These are phyloP conservation scores for Paramecium octaurelia DNA, from an alignment of 73 alveolate species.

Conservation along the genomic window DNA sequence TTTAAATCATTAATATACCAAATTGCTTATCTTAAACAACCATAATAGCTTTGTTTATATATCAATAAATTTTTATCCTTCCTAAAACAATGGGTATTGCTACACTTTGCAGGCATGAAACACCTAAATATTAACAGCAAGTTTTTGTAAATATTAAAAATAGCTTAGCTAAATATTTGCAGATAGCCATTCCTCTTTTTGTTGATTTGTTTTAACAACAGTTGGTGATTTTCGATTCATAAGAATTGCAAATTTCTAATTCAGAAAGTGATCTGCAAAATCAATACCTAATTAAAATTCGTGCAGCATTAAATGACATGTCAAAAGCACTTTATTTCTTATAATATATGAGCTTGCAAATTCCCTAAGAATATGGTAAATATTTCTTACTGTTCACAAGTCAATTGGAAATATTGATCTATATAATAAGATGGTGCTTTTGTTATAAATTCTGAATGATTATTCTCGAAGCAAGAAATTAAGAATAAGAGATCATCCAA, in stretches of 20 bases:
- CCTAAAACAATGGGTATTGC: slow-evolving; percentile 25
- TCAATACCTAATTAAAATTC: slow-evolving; percentile 49
- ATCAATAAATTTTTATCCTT: background rate
- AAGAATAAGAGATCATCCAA: background rate
- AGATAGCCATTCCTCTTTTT: slow-evolving; percentile 44
- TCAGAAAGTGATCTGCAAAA: slow-evolving; percentile 40
- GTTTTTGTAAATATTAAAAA: slow-evolving; percentile 40
- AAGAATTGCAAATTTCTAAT: background rate
- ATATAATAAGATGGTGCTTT: slow-evolving; percentile 18
- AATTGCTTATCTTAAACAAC: slow-evolving; percentile 36
- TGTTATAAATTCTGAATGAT: slow-evolving; percentile 12
- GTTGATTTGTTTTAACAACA: background rate
- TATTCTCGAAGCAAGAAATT: slow-evolving; percentile 3
- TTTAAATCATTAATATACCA: background rate
- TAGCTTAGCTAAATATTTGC: slow-evolving; percentile 5
- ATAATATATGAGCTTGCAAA: background rate
- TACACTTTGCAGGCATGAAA: slow-evolving; percentile 46
- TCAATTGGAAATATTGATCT: background rate
- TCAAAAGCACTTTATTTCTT: slow-evolving; percentile 35
- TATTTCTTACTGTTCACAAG: background rate
- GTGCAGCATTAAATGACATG: slow-evolving; percentile 42
- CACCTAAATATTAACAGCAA: slow-evolving; percentile 31
- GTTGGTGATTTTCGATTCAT: background rate
- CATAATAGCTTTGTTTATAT: slow-evolving; percentile 27
- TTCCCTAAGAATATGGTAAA: background rate